Base-by-base conservation (phyloP, 176 grass and related monocot genomes). In the Oryza rufipogon region DNA sequence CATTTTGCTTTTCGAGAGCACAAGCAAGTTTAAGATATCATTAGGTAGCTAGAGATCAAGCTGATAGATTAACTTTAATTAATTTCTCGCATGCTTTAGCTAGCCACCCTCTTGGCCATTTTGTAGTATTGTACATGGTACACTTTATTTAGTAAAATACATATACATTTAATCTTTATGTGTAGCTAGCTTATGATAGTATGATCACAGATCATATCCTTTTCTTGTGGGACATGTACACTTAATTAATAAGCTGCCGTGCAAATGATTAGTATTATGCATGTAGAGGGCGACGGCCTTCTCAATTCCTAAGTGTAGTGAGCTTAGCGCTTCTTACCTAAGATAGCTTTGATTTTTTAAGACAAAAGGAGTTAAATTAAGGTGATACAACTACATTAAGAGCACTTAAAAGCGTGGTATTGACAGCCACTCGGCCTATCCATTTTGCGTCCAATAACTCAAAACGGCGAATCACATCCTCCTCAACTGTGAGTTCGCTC, bases 41-140 rank as follows among this genome's bases (percentile, higher is more conserved):
- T 47, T 60, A 30, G 46, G 67, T 60, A 75, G 45, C 16, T 75
- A 64, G 54, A n/a, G 28, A 65, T 79, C 14, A 14, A 77, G 52
- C 49, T 20, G 49, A 56, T 56, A 20, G 16, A 77, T 45, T 77
- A 78, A 90, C 71, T 46, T 61, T 22, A 61, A 2, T 61, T 61
- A 61, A 22, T 73, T 76, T 82, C 76, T 73, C 30, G 30, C 83
- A 67, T 86, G 58, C 75, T 90, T 78, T 73, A 78, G 79, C 74
- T 45, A 34, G 75, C 34, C 58, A 63, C 13, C 58, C 60, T 68
- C 19, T 65, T 89, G 82, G 82, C 17, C 65, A 81, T 85, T n/a
- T 76, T 75, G 63, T 41, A 51, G 63, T 41, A 51, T 36, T 58
- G 49, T 64, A 80, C 79, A 67, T 28, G 70, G 65, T 78, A 6